Conservation (phyloP, 1,284 basidiomycete genomes). For the Phenoliferia sp. region DNA sequence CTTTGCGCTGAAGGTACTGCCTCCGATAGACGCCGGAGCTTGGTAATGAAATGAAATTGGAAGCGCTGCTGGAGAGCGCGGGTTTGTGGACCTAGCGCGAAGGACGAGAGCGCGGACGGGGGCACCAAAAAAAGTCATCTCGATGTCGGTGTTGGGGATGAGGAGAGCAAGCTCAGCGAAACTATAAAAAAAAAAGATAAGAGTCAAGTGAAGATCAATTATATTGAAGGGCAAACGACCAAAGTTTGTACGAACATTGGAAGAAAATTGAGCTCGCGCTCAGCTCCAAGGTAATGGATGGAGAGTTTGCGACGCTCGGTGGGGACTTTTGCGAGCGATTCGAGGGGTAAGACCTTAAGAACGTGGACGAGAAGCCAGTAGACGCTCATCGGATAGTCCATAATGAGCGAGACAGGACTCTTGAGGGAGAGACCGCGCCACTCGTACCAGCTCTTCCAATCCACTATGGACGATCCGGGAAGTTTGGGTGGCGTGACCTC, state of each 20-base stretch:
- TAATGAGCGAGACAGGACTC: background rate
- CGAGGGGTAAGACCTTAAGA: background rate
- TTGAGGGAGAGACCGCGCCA: background rate
- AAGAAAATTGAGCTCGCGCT: background rate
- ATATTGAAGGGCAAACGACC: background rate
- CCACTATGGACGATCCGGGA: background rate
- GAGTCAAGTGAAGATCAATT: background rate
- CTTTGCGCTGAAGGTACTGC: background rate
- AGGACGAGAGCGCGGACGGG: background rate
- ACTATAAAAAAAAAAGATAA: no score
- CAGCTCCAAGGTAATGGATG: background rate
- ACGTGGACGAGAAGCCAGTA: slow-evolving; percentile 1
- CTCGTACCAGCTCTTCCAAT: slow-evolving; percentile 1
- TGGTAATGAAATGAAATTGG: background rate
- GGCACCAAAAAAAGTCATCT: background rate
- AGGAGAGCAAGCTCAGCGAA: background rate
- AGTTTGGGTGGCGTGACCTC: background rate
- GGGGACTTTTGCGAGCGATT: background rate
- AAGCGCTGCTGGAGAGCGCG: background rate
- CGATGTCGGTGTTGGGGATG: slow-evolving; percentile 3
- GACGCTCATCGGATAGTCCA: slow-evolving; percentile 1
- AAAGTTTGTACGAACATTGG: background rate
- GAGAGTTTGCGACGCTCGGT: background rate
- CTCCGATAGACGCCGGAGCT: background rate
- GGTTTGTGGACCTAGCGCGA: background rate